Conservation (phyloP, 768 basidiomycete species). For the Galerina sulciceps region DNA sequence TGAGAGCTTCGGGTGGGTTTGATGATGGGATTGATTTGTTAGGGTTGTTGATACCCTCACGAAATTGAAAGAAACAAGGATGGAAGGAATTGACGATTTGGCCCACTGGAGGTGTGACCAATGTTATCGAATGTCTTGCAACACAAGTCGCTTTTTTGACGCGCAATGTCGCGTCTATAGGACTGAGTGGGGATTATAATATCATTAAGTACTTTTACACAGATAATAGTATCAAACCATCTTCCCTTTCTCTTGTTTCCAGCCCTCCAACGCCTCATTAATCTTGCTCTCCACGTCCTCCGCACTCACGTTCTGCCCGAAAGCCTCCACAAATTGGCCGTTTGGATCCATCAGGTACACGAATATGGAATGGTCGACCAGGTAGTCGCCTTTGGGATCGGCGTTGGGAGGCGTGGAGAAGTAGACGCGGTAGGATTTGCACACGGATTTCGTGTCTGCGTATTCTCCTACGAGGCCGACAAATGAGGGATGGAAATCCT, state of each 20-base stretch:
- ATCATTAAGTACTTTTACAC: conserved; percentile 15
- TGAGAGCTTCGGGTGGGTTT: conserved; percentile 23
- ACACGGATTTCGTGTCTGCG: conserved; percentile 79
- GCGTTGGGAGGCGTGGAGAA: conserved; percentile 95
- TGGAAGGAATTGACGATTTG: not conserved
- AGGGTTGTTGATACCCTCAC: conserved; percentile 1
- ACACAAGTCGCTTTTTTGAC: too few species aligned
- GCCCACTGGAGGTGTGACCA: too few species aligned
- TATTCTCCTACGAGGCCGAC: conserved; percentile 89
- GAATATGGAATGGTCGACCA: conserved; percentile 97
- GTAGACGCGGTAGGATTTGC: conserved; percentile 97
- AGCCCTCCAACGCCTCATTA: conserved; percentile 49
- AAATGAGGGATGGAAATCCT: conserved; percentile 92
- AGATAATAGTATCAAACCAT: conserved; percentile 27
- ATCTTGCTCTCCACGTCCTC: conserved; percentile 72
- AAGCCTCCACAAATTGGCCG: conserved; percentile 95
- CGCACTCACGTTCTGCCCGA: conserved; percentile 79
- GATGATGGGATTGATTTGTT: conserved; percentile 1
- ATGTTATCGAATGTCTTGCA: not conserved
- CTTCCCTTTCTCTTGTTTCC: conserved; percentile 44
- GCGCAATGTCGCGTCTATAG: not conserved
- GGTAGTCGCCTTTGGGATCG: conserved; percentile 89
- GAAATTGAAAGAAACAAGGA: not conserved
- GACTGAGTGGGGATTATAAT: conserved; percentile 5
- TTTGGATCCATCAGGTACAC: conserved; percentile 98